Evolutionary conservation across 1,284 basidiomycete species (phyloP), one percentile per base, ranked within the genome.

Genomic region (Heterobasidion parviporum): DNA sequence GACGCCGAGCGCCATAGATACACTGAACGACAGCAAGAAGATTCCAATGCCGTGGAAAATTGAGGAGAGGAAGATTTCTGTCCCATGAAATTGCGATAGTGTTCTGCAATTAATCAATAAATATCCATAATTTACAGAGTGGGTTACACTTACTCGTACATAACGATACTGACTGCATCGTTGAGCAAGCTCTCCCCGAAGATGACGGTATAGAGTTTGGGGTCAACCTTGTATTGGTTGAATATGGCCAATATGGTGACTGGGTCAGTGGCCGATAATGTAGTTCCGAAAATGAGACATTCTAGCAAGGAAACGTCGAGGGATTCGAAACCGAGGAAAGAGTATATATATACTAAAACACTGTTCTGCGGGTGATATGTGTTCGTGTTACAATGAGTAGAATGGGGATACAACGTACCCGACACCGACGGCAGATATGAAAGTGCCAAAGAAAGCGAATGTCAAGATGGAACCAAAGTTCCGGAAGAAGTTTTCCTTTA

Each of bases 91-190:
- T 64, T 88, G 89, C 3, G 90, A 89, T 51, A 98, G 75, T 0
- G 95, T 98, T 71, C 94, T 94, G 61, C 14, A 43, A 32, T 45
- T 6, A 43, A 14, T 18, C 53, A 46, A 53, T 46, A 36, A 20
- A 54, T 47, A 12, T 15, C 49, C 53, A 8, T 45, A 38, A 26
- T 44, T 53, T 47, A 56, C 54, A 33, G 18, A 26, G 33, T 48
- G 44, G 59, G 43, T 33, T 14, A n/a, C 55, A 89, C 92, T 78
- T 68, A 96, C 92, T 99, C 96, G 72, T 98, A 99, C 92, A 99
- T 97, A 73, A 99, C 96, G 75, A 99, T 99, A 77, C 93, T 94
- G 64, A 99, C 96, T 33, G 96, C 96, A 79, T 99, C 96, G 73
- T 99, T 99, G 60, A 99, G 74, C 59, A 99, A 81, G 69, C 89